Evolutionary conservation across 495 filamentous ascomycete genomes (phyloP), one percentile per base, ranked within the genome.

Genomic region (Bacidia gigantensis): DNA sequence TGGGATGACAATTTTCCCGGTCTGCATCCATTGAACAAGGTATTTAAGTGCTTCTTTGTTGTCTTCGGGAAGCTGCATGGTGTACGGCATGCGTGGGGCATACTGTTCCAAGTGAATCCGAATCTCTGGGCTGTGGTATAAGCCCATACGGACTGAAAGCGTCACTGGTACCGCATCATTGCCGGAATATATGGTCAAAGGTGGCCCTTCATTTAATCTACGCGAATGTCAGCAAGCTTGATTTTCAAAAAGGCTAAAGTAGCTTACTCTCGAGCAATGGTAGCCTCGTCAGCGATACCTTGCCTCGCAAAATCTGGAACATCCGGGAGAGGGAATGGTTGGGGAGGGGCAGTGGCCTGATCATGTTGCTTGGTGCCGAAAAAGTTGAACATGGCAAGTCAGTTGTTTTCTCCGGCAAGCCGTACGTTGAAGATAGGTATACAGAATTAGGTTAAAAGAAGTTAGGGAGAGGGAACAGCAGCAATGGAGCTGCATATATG

Each of bases 21-120:
- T 50, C 9, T 50, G 47, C 25, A 50, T 50, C 47, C 47, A 50
- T 21, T 50, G 26, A 38, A 20, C 24, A 5, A 50, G 3, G n/a
- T 17, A 25, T 17, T 25, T 38, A 20, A 50, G 26, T 7, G 32
- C 47, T 2, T 17, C 10, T 10, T n/a, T 21, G 9, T 18, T 20
- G 18, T 50, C 47, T 24, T 50, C 47, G n/a, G 47, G 47, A 3
- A 50, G 47, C 5, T 3, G 24, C 11, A 35, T 1, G 7, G 18
- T 0, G 7, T 35, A 38, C 14, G 22, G 25, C 17, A 35, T 22
- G 10, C 18, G 18, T 35, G 32, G 32, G 7, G 17, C 29, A 18
- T 39, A 21, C 14, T 35, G 26, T 38, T 32, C 29, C 5, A 50
- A 17, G 29, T 21, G 29, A 5, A 18, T 12, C 5, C 25, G 47